These are phyloP conservation scores for Colletotrichum camelliae DNA, from an alignment of 2,329 filamentous ascomycete species.

Conservation along the genomic window DNA sequence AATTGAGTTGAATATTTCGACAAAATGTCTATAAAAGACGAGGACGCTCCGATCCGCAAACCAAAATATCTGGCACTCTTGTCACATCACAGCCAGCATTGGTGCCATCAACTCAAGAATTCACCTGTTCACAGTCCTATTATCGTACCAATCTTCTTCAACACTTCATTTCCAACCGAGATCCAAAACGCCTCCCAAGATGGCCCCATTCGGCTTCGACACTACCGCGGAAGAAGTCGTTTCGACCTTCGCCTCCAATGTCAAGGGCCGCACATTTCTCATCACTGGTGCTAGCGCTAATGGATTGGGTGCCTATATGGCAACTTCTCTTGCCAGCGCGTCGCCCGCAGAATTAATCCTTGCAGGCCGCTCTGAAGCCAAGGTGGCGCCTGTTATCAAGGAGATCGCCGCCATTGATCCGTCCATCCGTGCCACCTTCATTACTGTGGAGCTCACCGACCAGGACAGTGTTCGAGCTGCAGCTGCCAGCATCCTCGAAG, in stretches of 20 bases:
- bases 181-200: background rate
- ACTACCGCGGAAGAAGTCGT: background rate
- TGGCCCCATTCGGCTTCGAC: background rate
- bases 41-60: background rate
- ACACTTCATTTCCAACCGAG: too few relatives aligned
- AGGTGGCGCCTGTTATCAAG: background rate
- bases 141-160: background rate
- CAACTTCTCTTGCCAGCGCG: background rate
- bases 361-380: background rate
- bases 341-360: background rate
- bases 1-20: background rate
- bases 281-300: background rate
- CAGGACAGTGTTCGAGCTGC: background rate
- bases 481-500: background rate
- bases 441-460: background rate
- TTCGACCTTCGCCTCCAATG: background rate
- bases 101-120: background rate
- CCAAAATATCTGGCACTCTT: background rate
- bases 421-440: background rate
- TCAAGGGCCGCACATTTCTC: background rate
- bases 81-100: background rate
- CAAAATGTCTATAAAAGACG: background rate
- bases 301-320: background rate
- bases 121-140: background rate
- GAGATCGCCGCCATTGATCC: background rate